Base-by-base conservation (phyloP, 805 yeast species). In the Ogataea nitratoaversa region DNA sequence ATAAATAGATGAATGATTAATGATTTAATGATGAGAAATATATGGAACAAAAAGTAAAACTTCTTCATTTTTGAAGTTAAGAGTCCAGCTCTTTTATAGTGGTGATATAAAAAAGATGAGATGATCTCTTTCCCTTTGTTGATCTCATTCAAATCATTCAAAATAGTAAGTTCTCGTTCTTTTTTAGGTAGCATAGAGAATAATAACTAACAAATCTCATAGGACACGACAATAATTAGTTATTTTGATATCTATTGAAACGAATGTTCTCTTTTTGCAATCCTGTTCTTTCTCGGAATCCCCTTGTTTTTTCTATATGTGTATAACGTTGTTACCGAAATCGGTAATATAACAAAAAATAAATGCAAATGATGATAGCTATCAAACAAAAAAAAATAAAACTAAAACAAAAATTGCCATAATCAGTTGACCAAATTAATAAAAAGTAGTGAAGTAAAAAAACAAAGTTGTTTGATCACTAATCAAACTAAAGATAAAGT, bases 31-130 rank as follows among this genome's bases (percentile, higher is more conserved):
- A n/a, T n/a, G n/a, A n/a, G n/a, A n/a, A n/a, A n/a, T n/a, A n/a
- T n/a, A n/a, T n/a, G n/a, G n/a, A n/a, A n/a, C n/a, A n/a, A n/a
- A n/a, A n/a, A n/a, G 25, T 23, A 23, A 23, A 23, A 9, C 13
- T 27, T 27, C 29, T 27, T 27, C 14, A 27, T 22, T 22, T 22
- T 22, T 27, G 11, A 13, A n/a, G 5, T 5, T 9, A 29, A 29
- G 31, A 29, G 31, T 9, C 31, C 31, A 29, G 31, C 31, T 29
- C 31, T 29, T 29, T 29, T 29, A 29, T 29, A 29, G 16, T 29
- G 14, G 19, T 14, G 14, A 14, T 29, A 29, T 29, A 29, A 29
- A 29, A 29, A 29, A 29, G 31, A 29, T n/a, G 31, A 19, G 4
- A 29, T n/a, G 7, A 14, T 27, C 16, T n/a, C 13, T 27, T 27